Percentiles rank a stretch among this genome's conserved stretches.
Evolutionary conservation across 2,329 filamentous ascomycete species (phyloP).

Genomic region (Sclerotinia glacialis): DNA sequence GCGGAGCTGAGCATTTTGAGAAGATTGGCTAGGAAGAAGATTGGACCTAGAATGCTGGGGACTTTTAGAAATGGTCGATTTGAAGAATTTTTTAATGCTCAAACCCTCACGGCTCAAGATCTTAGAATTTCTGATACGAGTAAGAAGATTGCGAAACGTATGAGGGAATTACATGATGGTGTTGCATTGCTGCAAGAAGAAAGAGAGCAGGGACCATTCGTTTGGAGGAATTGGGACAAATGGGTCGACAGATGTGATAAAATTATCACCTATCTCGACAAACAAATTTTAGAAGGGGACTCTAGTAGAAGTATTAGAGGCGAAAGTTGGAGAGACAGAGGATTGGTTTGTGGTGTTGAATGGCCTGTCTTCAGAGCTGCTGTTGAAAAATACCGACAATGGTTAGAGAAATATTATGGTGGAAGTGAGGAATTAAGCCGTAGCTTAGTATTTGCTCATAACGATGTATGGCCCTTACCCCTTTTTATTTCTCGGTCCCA

Average conservation of each 20-base stretch:
- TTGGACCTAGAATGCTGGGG: conserved; percentile 84
- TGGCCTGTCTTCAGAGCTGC: conserved; percentile 75
- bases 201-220: conserved; percentile 71
- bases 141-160: conserved; percentile 91
- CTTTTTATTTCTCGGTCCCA: conserved; percentile 21
- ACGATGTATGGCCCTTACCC: conserved; percentile 68
- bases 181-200: conserved; percentile 82
- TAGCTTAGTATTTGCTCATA: conserved; percentile 90
- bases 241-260: conserved; percentile 57
- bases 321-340: conserved; percentile 64
- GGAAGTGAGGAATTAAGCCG: conserved; percentile 64
- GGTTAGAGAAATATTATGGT: conserved; percentile 71
- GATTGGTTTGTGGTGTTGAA: conserved; percentile 77
- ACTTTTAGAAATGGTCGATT: conserved; percentile 95
- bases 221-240: conserved; percentile 88
- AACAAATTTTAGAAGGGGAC: conserved; percentile 49
- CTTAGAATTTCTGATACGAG: conserved; percentile 80
- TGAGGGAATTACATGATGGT: conserved; percentile 93
- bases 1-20: conserved; percentile 83
- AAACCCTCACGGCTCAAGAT: conserved; percentile 72
- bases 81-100: conserved; percentile 88
- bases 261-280: conserved; percentile 52
- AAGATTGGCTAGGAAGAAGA: conserved; percentile 84
- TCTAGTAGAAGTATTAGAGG: conserved; percentile 36
- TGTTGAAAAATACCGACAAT: conserved; percentile 73